Evolutionary conservation across 257 asterid genomes (phyloP).

Genomic region (Ballota nigra): DNA sequence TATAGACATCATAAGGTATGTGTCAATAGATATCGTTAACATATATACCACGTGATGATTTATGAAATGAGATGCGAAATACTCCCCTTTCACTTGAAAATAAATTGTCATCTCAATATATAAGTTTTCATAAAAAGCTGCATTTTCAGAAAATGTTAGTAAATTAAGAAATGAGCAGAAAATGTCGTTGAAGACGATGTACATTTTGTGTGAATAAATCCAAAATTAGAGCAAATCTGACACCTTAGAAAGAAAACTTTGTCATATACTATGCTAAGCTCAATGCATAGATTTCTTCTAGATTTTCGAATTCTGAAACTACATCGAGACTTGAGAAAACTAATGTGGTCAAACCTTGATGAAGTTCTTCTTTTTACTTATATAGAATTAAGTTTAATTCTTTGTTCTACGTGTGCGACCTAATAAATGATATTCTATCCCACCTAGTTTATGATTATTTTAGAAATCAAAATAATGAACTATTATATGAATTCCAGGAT

Average conservation of each 20-base stretch:
- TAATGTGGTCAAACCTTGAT: neutral
- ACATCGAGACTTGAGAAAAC: neutral
- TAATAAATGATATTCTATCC: no score
- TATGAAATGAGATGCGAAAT: neutral
- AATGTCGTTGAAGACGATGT: neutral
- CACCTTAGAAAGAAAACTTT: constrained; percentile 26
- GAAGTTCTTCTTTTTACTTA: neutral
- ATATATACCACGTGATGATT: neutral
- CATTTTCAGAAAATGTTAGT: constrained; percentile 11
- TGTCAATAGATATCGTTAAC: no score
- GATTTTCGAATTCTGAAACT: constrained; percentile 15
- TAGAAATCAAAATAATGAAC: neutral
- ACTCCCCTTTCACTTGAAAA: no score
- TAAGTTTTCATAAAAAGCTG: constrained; percentile 19
- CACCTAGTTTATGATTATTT: neutral
- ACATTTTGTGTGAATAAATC: neutral
- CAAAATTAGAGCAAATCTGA: constrained; percentile 23
- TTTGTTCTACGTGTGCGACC: neutral
- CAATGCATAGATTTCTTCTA: constrained; percentile 20
- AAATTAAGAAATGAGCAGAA: constrained; percentile 17
- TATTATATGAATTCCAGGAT: neutral
- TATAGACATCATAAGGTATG: no score
- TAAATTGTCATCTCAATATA: no score
- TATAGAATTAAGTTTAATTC: neutral
- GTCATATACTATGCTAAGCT: constrained; percentile 18